Conservation (phyloP, 2,329 filamentous ascomycete species). For the Hansfordia pulvinata region DNA sequence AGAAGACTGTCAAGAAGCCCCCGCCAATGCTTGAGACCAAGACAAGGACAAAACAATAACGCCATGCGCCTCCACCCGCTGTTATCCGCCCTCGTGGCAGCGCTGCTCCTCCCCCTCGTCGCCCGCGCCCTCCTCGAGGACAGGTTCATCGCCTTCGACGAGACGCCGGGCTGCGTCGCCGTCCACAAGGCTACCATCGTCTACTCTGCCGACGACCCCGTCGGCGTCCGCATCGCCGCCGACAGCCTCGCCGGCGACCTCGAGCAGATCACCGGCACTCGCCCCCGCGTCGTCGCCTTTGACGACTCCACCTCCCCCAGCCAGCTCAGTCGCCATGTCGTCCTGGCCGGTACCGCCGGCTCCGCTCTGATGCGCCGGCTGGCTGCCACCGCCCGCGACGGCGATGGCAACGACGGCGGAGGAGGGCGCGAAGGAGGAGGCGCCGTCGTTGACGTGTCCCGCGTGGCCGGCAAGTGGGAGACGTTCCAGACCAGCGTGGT, state of each 20-base stretch:
- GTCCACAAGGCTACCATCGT: slow-evolving; percentile 7
- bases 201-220: slow-evolving; percentile 7
- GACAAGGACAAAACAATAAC: too few relatives aligned
- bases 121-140: slow-evolving; percentile 6
- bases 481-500: slow-evolving; percentile 36
- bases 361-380: too few relatives aligned
- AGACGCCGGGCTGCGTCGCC: slow-evolving; percentile 2
- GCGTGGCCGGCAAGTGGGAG: slow-evolving; percentile 42
- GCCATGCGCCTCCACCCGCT: too few relatives aligned
- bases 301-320: slow-evolving; percentile 1
- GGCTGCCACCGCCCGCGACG: too few relatives aligned
- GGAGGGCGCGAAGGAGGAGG: too few relatives aligned
- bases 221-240: slow-evolving; percentile 9
- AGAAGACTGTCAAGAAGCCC: too few relatives aligned
- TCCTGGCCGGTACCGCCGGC: slow-evolving; percentile 21
- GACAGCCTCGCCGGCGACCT: slow-evolving; percentile 11
- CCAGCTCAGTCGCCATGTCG: neutral
- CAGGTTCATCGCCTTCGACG: slow-evolving; percentile 7
- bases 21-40: too few relatives aligned
- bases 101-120: slow-evolving; percentile 12
- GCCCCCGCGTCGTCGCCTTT: slow-evolving; percentile 4
- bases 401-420: too few relatives aligned
- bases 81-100: slow-evolving; percentile 10
- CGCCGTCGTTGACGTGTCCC: slow-evolving; percentile 32
- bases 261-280: slow-evolving; percentile 10